phyloP scores from a whole-genome alignment of 306 rosid species.

The Adenanthera pavonina region DNA sequence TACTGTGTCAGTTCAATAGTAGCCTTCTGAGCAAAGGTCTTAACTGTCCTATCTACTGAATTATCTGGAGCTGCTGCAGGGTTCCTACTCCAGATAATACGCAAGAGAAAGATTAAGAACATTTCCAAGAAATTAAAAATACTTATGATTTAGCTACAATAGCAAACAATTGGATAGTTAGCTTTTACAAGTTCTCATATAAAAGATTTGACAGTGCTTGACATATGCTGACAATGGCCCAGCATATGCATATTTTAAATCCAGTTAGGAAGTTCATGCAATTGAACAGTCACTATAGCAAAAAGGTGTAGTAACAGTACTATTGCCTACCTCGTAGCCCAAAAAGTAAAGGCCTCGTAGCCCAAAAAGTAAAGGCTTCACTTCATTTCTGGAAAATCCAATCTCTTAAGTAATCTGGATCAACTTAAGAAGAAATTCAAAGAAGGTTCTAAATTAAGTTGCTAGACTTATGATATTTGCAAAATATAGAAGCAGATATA shows the following conservation, averaged over 20 bases:
- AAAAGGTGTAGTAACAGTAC: neutral
- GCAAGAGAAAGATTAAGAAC: slow-evolving; percentile 24
- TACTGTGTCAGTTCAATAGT: slow-evolving; percentile 92
- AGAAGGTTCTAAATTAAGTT: neutral
- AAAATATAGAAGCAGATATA: neutral
- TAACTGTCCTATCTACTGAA: slow-evolving; percentile 72
- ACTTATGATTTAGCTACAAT: neutral
- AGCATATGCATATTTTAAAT: slow-evolving; percentile 26
- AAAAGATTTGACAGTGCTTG: no score
- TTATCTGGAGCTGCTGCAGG: slow-evolving; percentile 59
- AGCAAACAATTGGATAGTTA: neutral
- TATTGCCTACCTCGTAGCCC: slow-evolving; percentile 76
- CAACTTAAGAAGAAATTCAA: slow-evolving; percentile 12
- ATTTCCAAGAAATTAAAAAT: slow-evolving; percentile 23
- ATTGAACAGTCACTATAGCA: slow-evolving; percentile 27
- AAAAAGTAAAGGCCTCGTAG: slow-evolving; percentile 79
- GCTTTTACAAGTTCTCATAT: no score
- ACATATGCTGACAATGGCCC: neutral
- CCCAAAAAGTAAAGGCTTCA: slow-evolving; percentile 87
- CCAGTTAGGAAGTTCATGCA: slow-evolving; percentile 20
- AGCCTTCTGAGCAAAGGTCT: slow-evolving; percentile 88
- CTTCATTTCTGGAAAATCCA: slow-evolving; percentile 91
- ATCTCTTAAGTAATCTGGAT: slow-evolving; percentile 80
- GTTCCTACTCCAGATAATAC: slow-evolving; percentile 53
- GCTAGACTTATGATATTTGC: neutral